Conservation (phyloP, 129 eudicot genomes). For the Artemisia annua region DNA sequence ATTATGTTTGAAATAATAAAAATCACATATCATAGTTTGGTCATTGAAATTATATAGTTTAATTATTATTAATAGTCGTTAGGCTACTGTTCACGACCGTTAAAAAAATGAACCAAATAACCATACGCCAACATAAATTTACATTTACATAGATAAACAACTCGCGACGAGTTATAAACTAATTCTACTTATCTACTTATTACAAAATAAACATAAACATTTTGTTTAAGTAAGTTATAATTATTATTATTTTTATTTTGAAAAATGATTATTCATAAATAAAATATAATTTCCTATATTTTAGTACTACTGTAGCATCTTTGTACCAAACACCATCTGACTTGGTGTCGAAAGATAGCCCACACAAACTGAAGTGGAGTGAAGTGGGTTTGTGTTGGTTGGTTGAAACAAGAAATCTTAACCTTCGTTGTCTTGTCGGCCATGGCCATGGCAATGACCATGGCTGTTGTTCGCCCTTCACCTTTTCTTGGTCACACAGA, state of each 20-base stretch:
- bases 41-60: too few species aligned
- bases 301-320: background rate
- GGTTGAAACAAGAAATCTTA: background rate
- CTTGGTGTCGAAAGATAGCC: constrained; percentile 32
- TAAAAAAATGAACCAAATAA: too few species aligned
- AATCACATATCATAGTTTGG: too few species aligned
- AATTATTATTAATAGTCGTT: too few species aligned
- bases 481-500: constrained; percentile 57
- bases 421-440: too few species aligned
- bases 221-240: background rate
- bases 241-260: background rate
- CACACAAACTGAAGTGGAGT: constrained; percentile 14
- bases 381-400: background rate
- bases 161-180: background rate
- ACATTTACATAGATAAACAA: too few species aligned
- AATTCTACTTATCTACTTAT: background rate
- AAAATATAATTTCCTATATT: too few species aligned
- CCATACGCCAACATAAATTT: too few species aligned
- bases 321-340: background rate
- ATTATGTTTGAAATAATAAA: too few species aligned
- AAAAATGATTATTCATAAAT: background rate
- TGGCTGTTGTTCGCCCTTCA: constrained; percentile 45
- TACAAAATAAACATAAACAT: background rate
- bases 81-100: too few species aligned
- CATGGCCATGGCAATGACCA: constrained; percentile 48